A percentile compares a stretch with the other conserved stretches of the same genome.
Evolutionary conservation across 1,284 basidiomycete genomes (phyloP).

Genomic region (Bjerkandera adusta): DNA sequence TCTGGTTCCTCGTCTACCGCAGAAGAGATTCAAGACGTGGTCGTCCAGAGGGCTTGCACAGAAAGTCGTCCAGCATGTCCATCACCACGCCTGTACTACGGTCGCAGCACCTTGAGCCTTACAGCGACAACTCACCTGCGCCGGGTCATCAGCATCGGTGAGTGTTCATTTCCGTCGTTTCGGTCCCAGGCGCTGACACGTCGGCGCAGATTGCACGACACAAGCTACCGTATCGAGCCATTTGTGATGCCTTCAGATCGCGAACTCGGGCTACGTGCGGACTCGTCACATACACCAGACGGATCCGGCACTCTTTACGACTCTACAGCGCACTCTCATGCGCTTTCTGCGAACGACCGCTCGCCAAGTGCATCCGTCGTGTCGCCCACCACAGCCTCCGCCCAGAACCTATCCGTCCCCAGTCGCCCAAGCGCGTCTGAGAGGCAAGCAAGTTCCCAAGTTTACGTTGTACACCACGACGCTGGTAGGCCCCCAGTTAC

Average conservation of each 20-base stretch:
- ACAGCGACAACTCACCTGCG: slow-evolving; percentile 3
- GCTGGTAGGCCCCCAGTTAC: slow-evolving; percentile 53
- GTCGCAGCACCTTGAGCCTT: slow-evolving; percentile 7
- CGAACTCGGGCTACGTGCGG: slow-evolving; percentile 11
- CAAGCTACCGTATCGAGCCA: slow-evolving; percentile 44
- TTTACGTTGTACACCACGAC: slow-evolving; percentile 61
- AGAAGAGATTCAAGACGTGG: slow-evolving; percentile 9
- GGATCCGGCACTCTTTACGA: slow-evolving; percentile 3
- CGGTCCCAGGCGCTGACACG: not conserved
- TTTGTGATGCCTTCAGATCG: slow-evolving; percentile 38
- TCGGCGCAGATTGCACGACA: slow-evolving; percentile 12
- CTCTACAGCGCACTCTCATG: slow-evolving; percentile 1
- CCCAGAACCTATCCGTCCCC: not conserved
- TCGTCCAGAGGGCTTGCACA: slow-evolving; percentile 5
- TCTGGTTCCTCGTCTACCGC: slow-evolving; percentile 33
- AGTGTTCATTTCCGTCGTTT: not conserved
- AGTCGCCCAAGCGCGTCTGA: slow-evolving; percentile 4
- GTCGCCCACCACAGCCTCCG: not conserved
- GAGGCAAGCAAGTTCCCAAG: slow-evolving; percentile 31
- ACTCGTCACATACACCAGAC: slow-evolving; percentile 1
- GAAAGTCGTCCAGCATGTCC: slow-evolving; percentile 14
- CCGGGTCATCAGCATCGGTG: not conserved
- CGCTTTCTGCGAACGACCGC: not conserved
- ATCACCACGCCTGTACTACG: slow-evolving; percentile 13
- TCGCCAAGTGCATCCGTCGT: slow-evolving; percentile 6